These are phyloP conservation scores for Xanthoconium purpureum DNA, from an alignment of 768 basidiomycete genomes.

Conservation along the genomic window DNA sequence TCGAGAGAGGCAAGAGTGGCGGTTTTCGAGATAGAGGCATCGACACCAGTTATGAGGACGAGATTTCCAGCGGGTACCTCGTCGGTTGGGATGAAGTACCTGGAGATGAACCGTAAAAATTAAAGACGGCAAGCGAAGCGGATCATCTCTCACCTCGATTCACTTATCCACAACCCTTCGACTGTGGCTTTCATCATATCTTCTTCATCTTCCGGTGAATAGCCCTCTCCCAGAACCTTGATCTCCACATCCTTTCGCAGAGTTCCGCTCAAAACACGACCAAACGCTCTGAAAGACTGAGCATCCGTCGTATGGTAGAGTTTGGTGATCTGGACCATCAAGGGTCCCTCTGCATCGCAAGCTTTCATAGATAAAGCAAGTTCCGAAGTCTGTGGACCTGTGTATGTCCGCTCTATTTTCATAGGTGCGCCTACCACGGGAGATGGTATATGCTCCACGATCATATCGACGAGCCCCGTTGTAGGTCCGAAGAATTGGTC, in stretches of 20 bases:
- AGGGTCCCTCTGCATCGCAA: slow-evolving; percentile 80
- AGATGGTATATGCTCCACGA: slow-evolving; percentile 88
- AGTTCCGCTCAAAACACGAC: slow-evolving; percentile 91
- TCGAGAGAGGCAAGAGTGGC: slow-evolving; percentile 78
- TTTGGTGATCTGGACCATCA: slow-evolving; percentile 92
- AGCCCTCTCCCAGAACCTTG: slow-evolving; percentile 97
- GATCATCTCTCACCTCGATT: slow-evolving; percentile 64
- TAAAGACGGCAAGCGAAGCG: background rate
- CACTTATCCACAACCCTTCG: slow-evolving; percentile 87
- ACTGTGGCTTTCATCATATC: slow-evolving; percentile 87
- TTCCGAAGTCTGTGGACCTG: slow-evolving; percentile 81
- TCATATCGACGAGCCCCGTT: slow-evolving; percentile 89
- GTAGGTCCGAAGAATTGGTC: slow-evolving; percentile 95
- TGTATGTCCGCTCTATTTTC: slow-evolving; percentile 84
- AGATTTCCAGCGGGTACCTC: slow-evolving; percentile 91
- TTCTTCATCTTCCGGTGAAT: slow-evolving; percentile 98
- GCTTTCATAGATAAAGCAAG: slow-evolving; percentile 76
- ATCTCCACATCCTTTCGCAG: slow-evolving; percentile 77
- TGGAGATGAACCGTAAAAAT: slow-evolving; percentile 29
- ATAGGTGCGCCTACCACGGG: slow-evolving; percentile 53
- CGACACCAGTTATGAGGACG: slow-evolving; percentile 89
- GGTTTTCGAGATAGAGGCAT: slow-evolving; percentile 91
- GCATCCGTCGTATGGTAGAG: slow-evolving; percentile 97
- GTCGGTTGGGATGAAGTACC: slow-evolving; percentile 88
- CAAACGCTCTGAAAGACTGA: slow-evolving; percentile 94